Base-by-base conservation (phyloP, 441 rosid species). In the Eruca vesicaria region DNA sequence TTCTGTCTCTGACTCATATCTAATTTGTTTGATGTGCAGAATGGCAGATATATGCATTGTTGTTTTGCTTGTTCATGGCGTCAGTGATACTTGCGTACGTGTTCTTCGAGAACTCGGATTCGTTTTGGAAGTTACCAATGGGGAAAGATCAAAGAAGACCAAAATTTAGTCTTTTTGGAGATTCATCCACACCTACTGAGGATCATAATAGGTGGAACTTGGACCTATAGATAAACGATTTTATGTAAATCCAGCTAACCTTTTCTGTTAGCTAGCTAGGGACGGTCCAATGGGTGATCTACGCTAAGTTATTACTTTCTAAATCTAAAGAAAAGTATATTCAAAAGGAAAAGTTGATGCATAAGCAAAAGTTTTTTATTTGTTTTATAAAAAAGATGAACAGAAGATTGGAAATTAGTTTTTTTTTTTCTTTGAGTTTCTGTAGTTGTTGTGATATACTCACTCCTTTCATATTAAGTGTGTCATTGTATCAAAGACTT, bases 31-130 rank as follows among this genome's bases (percentile, higher is more conserved):
- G 58, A 38, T 32, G 32, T 7, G 90, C 92, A 93, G 98, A 88
- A 75, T 96, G 99, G 99, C 98, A 96, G 84, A 94, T 96, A 4
- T 93, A 96, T 65, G 68, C 89, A 66, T 55, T 96, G 74, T 82
- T 96, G 41, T 41, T 85, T 36, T 94, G 93, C 71, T 81, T 96
- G 79, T 93, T 96, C 78, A 58, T 91, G 87, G 97, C 90, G 7
- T 96, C 99, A 33, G 90, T 93, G 32, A 77, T 87, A 62, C 86
- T 82, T 28, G 94, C 91, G 67, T 96, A 91, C 84, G 53, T 90
- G 3, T 91, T 96, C 86, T 96, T 91, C 8, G 77, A 91, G 87
- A 93, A 91, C 23, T 93, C 97, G 0, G 97, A 89, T 85, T 87
- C 94, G 28, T 96, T 96, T 79, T 91, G 98, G 97, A 84, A 77